Percentiles rank a stretch among this genome's conserved stretches.
phyloP scores from a whole-genome alignment of 805 yeast species.

The Candida boidinii region DNA sequence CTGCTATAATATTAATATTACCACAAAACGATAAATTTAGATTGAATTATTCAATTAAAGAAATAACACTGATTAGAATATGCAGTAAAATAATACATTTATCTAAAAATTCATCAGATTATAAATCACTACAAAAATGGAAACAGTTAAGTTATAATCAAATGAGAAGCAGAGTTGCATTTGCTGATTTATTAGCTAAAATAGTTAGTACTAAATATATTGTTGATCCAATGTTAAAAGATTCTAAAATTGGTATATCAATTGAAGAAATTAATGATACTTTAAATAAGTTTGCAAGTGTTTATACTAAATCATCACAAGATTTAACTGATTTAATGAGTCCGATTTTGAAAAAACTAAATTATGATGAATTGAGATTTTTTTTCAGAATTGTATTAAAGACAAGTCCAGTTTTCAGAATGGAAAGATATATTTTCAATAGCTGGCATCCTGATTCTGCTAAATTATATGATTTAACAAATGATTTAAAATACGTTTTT shows the following conservation, averaged over 20 bases:
- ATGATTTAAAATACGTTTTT: conserved; percentile 53
- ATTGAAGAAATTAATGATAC: conserved; percentile 41
- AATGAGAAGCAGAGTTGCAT: conserved; percentile 29
- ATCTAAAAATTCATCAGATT: conserved; percentile 55
- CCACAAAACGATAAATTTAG: conserved; percentile 52
- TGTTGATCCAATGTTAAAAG: conserved; percentile 13
- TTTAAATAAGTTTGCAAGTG: conserved; percentile 35
- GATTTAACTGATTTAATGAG: conserved; percentile 5
- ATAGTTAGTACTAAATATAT: conserved; percentile 42
- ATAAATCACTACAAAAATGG: conserved; percentile 39
- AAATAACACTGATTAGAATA: conserved; percentile 45
- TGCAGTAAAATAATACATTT: conserved; percentile 46
- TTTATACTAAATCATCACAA: conserved; percentile 20
- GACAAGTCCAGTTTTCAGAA: conserved; percentile 47
- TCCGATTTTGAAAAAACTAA: conserved; percentile 29
- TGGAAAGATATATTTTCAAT: conserved; percentile 47
- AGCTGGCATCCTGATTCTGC: conserved; percentile 86
- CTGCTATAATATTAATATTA: conserved; percentile 51
- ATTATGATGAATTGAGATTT: conserved; percentile 58
- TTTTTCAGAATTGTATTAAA: conserved; percentile 60
- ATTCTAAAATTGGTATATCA: too few species aligned
- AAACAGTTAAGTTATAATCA: conserved; percentile 30
- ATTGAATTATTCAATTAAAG: conserved; percentile 49
- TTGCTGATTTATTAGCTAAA: conserved; percentile 40
- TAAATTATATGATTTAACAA: conserved; percentile 54